Conservation (phyloP, 495 filamentous ascomycete genomes). For the Aspergillus funiculosus region DNA sequence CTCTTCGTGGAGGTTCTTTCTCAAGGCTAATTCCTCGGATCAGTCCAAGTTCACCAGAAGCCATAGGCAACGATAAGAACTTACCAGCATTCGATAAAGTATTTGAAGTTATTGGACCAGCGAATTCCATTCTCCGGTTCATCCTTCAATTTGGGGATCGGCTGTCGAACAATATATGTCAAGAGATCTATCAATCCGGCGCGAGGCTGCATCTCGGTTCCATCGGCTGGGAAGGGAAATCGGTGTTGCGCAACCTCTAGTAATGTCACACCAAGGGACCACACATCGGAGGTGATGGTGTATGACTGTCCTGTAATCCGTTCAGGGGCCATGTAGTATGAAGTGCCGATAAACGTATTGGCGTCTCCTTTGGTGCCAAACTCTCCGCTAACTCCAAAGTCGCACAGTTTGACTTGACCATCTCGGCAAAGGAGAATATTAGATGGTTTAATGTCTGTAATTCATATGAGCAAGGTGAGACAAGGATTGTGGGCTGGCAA, state of each 20-base stretch:
- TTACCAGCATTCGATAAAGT: constrained; percentile 99
- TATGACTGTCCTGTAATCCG: constrained; percentile 95
- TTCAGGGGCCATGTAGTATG: constrained; percentile 99
- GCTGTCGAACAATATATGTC: constrained; percentile 94
- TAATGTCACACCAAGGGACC: constrained; percentile 92
- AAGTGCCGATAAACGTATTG: constrained; percentile 97
- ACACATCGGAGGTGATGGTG: constrained; percentile 97
- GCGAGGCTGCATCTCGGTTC: constrained; percentile 81
- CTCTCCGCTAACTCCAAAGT: constrained; percentile 96
- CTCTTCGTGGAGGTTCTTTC: constrained; percentile 81
- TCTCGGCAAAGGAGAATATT: constrained; percentile 92
- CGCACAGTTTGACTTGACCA: constrained; percentile 94
- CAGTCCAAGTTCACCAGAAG: constrained; percentile 28
- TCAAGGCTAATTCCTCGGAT: constrained; percentile 54
- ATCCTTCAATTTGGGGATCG: constrained; percentile 93
- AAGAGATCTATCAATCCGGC: constrained; percentile 90
- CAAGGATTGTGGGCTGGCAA: background rate
- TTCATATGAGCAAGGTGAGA: constrained; percentile 6
- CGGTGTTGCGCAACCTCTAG: constrained; percentile 96
- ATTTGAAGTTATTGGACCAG: constrained; percentile 96
- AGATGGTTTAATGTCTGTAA: constrained; percentile 89
- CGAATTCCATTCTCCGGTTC: constrained; percentile 73
- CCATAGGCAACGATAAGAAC: constrained; percentile 29
- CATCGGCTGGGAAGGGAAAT: constrained; percentile 96
- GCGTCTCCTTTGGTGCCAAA: constrained; percentile 98